Percentiles rank a stretch among this genome's conserved stretches.
Evolutionary conservation across 2,329 filamentous ascomycete genomes (phyloP).

Genomic region (Claviceps fusiformis): DNA sequence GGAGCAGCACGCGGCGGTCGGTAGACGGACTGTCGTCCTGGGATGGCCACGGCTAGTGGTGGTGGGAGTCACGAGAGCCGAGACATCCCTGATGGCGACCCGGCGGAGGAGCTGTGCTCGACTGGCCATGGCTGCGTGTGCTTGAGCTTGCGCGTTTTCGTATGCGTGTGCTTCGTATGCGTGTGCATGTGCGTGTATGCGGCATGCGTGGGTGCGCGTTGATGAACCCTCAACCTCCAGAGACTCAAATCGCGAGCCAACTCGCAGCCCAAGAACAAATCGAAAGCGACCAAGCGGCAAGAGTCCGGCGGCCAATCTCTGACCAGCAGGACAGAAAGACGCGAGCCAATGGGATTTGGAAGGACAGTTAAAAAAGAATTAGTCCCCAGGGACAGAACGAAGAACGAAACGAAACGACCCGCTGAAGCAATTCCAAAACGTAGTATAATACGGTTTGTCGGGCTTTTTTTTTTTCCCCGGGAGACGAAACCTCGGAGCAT

Average conservation of each 20-base stretch:
- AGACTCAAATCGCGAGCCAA: background rate
- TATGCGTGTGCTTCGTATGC: background rate
- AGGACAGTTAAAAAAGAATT: too few relatives aligned
- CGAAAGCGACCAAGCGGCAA: background rate
- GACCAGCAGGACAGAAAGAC: background rate
- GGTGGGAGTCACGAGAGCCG: slow-evolving; percentile 1
- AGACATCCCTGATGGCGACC: background rate
- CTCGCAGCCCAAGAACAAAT: background rate
- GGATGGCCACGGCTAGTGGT: background rate
- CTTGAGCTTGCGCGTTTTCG: background rate
- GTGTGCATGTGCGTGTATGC: background rate
- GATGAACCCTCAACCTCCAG: too few relatives aligned
- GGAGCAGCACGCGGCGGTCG: background rate
- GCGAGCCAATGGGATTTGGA: background rate
- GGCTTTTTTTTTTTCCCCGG: too few relatives aligned
- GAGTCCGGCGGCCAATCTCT: too few relatives aligned
- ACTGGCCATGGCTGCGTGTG: slow-evolving; percentile 1
- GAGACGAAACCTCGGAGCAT: background rate
- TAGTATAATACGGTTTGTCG: too few relatives aligned
- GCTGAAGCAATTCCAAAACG: background rate
- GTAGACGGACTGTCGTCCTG: background rate
- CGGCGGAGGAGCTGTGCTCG: slow-evolving; percentile 4
- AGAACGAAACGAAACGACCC: too few relatives aligned
- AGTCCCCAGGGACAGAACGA: too few relatives aligned
- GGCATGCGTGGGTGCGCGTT: background rate